Evolutionary conservation across 768 basidiomycete species (phyloP).

Genomic region (Termitomyces sp.): DNA sequence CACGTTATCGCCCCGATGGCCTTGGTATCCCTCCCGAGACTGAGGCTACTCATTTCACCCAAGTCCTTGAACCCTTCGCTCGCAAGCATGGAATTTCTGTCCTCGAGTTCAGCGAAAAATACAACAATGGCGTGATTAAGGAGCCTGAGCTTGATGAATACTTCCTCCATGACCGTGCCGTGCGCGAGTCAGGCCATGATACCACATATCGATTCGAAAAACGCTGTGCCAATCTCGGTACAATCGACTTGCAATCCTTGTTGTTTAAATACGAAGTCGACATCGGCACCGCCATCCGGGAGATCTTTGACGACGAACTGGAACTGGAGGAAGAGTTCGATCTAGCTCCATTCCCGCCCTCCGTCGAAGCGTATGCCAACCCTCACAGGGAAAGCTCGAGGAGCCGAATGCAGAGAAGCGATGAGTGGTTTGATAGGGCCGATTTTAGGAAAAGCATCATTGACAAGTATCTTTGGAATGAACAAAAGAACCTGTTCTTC

Average conservation of each 20-base stretch:
- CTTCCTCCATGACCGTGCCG: constrained; percentile 94
- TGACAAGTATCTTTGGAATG: constrained; percentile 96
- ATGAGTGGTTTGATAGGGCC: constrained; percentile 92
- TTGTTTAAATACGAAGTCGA: constrained; percentile 99
- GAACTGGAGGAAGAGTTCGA: constrained; percentile 91
- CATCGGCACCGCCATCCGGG: constrained; percentile 95
- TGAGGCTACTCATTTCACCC: constrained; percentile 97
- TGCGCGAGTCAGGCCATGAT: constrained; percentile 95
- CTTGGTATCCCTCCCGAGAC: constrained; percentile 97
- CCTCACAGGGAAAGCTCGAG: constrained; percentile 55
- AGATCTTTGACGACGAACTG: constrained; percentile 90
- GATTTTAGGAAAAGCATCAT: constrained; percentile 79
- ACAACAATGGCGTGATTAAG: constrained; percentile 77
- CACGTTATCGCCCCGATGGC: constrained; percentile 91
- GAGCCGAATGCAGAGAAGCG: constrained; percentile 61
- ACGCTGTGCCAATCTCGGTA: constrained; percentile 93
- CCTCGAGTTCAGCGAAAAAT: constrained; percentile 94
- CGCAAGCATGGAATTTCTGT: constrained; percentile 88
- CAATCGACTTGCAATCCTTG: constrained; percentile 92
- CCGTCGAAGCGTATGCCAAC: constrained; percentile 62
- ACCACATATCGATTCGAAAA: constrained; percentile 98
- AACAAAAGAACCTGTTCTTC: constrained; percentile 89
- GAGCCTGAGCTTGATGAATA: constrained; percentile 94
- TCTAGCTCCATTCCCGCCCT: constrained; percentile 88
- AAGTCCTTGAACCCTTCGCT: constrained; percentile 94